phyloP scores from a whole-genome alignment of 2,329 filamentous ascomycete species.

The Aspergillus texensis region DNA sequence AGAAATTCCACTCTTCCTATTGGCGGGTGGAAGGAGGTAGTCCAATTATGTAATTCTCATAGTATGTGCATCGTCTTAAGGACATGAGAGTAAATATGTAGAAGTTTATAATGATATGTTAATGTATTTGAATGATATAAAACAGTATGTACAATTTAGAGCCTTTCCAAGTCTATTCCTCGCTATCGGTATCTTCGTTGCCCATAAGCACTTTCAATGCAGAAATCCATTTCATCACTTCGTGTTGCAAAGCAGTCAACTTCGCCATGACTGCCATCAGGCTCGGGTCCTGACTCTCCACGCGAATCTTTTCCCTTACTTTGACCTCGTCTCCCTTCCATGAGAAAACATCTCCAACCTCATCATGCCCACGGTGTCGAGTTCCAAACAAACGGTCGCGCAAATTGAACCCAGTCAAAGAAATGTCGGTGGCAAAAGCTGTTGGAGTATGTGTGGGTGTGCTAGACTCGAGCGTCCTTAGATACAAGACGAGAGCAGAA shows the following conservation, averaged over 20 bases:
- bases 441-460: conserved; percentile 60
- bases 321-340: conserved; percentile 73
- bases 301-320: conserved; percentile 84
- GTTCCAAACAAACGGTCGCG: conserved; percentile 57
- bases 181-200: conserved; percentile 52
- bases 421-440: conserved; percentile 71
- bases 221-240: conserved; percentile 67
- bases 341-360: conserved; percentile 74
- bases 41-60: conserved; percentile 17
- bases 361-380: conserved; percentile 70
- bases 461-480: conserved; percentile 70
- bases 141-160: neutral
- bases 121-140: neutral
- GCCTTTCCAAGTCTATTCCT: conserved; percentile 13
- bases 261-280: conserved; percentile 83
- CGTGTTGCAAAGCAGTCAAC: conserved; percentile 74
- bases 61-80: neutral
- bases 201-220: conserved; percentile 81
- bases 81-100: neutral
- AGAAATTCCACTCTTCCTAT: conserved; percentile 30
- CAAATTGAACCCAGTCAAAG: conserved; percentile 59
- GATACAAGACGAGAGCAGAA: conserved; percentile 67
- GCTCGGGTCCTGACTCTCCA: conserved; percentile 87
- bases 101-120: neutral
- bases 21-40: conserved; percentile 21